Evolutionary conservation across 306 rosid genomes (phyloP), one percentile per base, ranked within the genome.

Genomic region (Quillaja saponaria): DNA sequence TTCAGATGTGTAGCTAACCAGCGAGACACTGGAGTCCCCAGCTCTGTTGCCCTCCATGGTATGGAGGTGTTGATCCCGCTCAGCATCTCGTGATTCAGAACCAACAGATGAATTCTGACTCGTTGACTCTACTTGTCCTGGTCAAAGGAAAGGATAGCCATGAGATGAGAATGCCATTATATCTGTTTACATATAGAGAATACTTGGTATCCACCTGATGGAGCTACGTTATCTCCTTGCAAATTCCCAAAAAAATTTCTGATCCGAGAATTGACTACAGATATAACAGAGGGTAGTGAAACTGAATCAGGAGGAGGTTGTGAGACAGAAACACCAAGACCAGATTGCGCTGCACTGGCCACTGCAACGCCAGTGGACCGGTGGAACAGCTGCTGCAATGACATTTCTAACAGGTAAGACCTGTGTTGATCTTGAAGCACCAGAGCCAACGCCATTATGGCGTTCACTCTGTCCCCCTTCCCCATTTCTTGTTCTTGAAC

Each of bases 401-500:
- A 74, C 78, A 81, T 77, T 87, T 72, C 96, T 83, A 51, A 66
- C 77, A 55, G 95, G 82, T 55, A 71, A 67, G 57, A 61, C 84
- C 38, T 44, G 78, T 48, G 82, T 49, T 46, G 86, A 80, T 54
- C 91, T 78, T 51, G 82, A 77, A 73, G 79, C 95, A 51, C 74
- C 69, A 77, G 89, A 54, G 50, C 80, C 90, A 66, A 81, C 49
- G 46, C 68, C 90, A 68, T 54, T 75, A 9, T 12, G 90, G 13
- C 55, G 79, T 55, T 88, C 91, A 44, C 69, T 81, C 51, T 76
- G 82, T 58, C 59, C 47, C 37, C 89, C 96, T 55, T 94, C 96
- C 56, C 76, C 95, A 59, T 79, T 81, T 69, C 64, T 83, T 65
- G 95, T 71, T 83, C 96, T 82, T 35, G 95, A 68, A 73, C 94